phyloP scores from a whole-genome alignment of 129 eudicot species.

The Chrysanthemum makinoi region DNA sequence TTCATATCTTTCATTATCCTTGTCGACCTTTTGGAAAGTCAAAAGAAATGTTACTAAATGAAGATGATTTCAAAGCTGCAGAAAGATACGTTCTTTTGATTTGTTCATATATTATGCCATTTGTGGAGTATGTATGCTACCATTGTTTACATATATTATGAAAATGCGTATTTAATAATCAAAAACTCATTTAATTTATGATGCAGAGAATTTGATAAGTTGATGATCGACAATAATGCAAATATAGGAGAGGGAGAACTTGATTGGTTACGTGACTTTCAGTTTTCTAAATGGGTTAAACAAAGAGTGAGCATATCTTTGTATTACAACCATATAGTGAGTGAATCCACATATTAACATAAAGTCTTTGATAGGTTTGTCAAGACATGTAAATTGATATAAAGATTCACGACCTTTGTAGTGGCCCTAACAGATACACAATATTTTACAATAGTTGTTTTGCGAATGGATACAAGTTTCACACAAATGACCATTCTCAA shows the following conservation, averaged over 20 bases:
- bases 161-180: neutral
- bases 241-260: neutral
- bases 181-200: neutral
- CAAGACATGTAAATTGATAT: neutral
- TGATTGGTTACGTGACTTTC: neutral
- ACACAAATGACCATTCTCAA: neutral
- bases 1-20: neutral
- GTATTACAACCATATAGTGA: neutral
- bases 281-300: neutral
- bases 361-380: neutral
- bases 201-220: conserved; percentile 13
- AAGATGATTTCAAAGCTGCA: neutral
- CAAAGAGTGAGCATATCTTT: neutral
- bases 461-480: conserved; percentile 5
- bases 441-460: neutral
- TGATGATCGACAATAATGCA: neutral
- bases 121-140: conserved; percentile 8
- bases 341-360: neutral
- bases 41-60: neutral
- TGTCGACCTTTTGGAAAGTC: neutral
- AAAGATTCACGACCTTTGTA: neutral
- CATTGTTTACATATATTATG: neutral
- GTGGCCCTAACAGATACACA: neutral
- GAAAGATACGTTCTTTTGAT: conserved; percentile 13
- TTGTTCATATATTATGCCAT: neutral